Evolutionary conservation across 208 protist genomes (phyloP), one percentile per base, ranked within the genome.

Genomic region (Willaertia magna): DNA sequence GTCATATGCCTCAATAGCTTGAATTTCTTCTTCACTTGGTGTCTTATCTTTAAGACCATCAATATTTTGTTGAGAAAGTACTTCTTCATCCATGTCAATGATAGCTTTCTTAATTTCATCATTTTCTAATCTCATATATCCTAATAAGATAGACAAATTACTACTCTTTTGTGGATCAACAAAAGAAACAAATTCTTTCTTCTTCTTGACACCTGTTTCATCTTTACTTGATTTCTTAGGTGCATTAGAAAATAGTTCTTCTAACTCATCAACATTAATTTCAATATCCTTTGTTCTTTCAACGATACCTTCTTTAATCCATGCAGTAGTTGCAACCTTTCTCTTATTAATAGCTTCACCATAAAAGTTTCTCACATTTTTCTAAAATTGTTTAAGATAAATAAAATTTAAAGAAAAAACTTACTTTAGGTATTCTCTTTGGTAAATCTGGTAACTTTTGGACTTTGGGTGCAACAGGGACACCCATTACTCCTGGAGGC

Each of bases 151-250:
- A 26, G 47, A 12, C 6, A 84, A 9, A 30, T 67, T 84, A 22
- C 43, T 84, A n/a, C 49, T 43, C 26, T 84, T 84, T 55, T 55
- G 9, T 34, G 79, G 79, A 67, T 84, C 79, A 47, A 84, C 34
- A 16, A 84, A 55, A n/a, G 48, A 39, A 11, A 84, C 46, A 30
- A 43, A 22, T 4, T 83, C 46, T 42, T 51, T 51, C 12, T 43
- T 55, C n/a, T 79, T 83, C 26, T 12, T 11, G 30, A 76, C 39
- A 43, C 1, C 30, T 43, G 39, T 75, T 40, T 51, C 34, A n/a
- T 39, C 6, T 52, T 39, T 82, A 4, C 4, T 43, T 7, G 14
- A 22, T 51, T 26, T 30, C 34, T 52, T 84, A 44, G 79, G 26
- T 44, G 14, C 79, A 2, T 67, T 74, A 2, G 48, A 46, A 14